phyloP scores from a whole-genome alignment of 2,329 filamentous ascomycete species.

The Hypomyces rosellus region DNA sequence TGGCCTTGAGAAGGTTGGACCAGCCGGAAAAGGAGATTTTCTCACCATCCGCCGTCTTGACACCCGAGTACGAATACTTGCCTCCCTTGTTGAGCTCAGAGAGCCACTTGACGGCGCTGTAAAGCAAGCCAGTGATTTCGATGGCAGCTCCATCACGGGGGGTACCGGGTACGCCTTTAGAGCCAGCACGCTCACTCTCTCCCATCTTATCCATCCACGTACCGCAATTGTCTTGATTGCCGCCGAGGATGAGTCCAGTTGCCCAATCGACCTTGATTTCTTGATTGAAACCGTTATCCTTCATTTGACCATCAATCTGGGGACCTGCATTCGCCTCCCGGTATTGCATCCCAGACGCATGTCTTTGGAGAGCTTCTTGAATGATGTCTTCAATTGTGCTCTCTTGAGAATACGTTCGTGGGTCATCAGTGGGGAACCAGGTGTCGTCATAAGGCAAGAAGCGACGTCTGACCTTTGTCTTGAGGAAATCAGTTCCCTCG shows the following conservation, averaged over 20 bases:
- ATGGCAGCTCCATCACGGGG: constrained; percentile 91
- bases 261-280: constrained; percentile 91
- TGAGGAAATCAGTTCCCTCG: constrained; percentile 64
- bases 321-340: constrained; percentile 91
- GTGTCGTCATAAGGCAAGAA: constrained; percentile 95
- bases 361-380: constrained; percentile 87
- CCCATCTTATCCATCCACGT: constrained; percentile 99
- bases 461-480: constrained; percentile 71
- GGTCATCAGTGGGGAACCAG: constrained; percentile 79
- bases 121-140: constrained; percentile 89
- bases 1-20: constrained; percentile 72
- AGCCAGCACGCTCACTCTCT: constrained; percentile 85
- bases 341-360: constrained; percentile 86
- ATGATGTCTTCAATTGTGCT: constrained; percentile 85
- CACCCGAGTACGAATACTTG: constrained; percentile 65
- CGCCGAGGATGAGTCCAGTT: constrained; percentile 80
- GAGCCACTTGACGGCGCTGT: constrained; percentile 83
- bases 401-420: constrained; percentile 75
- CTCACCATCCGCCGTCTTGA: constrained; percentile 56
- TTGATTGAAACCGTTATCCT: constrained; percentile 83
- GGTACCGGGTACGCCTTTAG: constrained; percentile 91
- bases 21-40: constrained; percentile 68
- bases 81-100: constrained; percentile 59
- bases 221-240: constrained; percentile 90
- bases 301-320: constrained; percentile 88